These are phyloP conservation scores for Plenodomus tracheiphilus DNA, from an alignment of 2,329 filamentous ascomycete species.

Conservation along the genomic window DNA sequence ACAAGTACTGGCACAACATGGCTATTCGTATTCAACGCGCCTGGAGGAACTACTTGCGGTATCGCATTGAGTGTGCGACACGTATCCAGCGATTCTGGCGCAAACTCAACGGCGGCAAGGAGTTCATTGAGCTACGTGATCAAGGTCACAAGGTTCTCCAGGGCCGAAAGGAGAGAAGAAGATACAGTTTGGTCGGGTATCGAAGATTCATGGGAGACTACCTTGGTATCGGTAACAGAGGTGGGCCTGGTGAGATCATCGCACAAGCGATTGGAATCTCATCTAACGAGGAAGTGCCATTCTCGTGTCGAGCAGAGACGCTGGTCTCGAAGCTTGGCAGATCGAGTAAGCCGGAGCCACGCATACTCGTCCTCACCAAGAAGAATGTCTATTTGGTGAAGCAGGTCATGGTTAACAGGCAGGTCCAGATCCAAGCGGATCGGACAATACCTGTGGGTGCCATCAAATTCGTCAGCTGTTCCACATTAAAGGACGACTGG, in stretches of 20 bases:
- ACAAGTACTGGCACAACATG: conserved; percentile 99
- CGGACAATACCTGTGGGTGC: conserved; percentile 79
- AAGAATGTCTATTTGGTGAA: conserved; percentile 88
- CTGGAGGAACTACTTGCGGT: conserved; percentile 94
- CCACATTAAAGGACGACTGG: conserved; percentile 90
- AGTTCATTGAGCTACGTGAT: conserved; percentile 86
- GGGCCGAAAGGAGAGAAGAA: conserved; percentile 84
- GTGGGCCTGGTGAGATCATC: conserved; percentile 79
- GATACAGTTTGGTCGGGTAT: conserved; percentile 89
- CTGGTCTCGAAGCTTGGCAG: conserved; percentile 94
- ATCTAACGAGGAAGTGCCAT: conserved; percentile 74
- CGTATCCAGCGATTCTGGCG: conserved; percentile 96
- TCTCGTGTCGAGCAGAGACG: conserved; percentile 89
- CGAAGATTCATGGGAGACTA: conserved; percentile 95
- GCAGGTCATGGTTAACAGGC: conserved; percentile 79
- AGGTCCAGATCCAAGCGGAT: conserved; percentile 80
- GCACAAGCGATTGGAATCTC: conserved; percentile 73
- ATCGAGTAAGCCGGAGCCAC: conserved; percentile 88
- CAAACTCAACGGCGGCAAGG: conserved; percentile 86
- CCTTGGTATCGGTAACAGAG: conserved; percentile 79
- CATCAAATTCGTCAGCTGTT: conserved; percentile 84
- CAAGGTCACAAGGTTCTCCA: conserved; percentile 81
- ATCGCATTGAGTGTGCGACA: conserved; percentile 87
- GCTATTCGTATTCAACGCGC: conserved; percentile 95
- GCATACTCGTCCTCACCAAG: conserved; percentile 81